phyloP scores from a whole-genome alignment of 495 filamentous ascomycete genomes.

The Aspergillus wentii region DNA sequence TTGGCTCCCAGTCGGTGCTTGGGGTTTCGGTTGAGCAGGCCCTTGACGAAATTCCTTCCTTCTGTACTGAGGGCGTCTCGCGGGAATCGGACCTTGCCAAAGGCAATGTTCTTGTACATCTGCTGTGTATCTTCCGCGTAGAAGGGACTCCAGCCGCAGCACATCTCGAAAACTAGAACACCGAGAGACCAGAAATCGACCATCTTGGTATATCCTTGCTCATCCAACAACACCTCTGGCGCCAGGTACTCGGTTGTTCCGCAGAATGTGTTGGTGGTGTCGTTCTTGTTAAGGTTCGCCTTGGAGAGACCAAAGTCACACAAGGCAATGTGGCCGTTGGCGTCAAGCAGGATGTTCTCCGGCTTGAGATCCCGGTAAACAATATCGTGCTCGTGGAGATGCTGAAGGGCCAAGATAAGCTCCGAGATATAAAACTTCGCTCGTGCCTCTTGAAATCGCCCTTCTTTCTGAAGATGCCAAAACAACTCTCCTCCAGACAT shows the following conservation, averaged over 20 bases:
- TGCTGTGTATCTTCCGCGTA: constrained; percentile 99
- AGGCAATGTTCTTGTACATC: constrained; percentile 99
- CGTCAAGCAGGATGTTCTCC: constrained; percentile 80
- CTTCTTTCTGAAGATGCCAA: constrained; percentile 98
- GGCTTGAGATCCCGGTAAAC: constrained; percentile 92
- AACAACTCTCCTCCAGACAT: constrained; percentile 99
- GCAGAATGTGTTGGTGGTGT: constrained; percentile 98
- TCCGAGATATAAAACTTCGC: constrained; percentile 99
- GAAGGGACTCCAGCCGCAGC: constrained; percentile 98
- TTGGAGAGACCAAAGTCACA: constrained; percentile 94
- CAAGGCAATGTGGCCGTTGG: constrained; percentile 79
- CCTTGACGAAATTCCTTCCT: constrained; percentile 96
- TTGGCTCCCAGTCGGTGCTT: constrained; percentile 90
- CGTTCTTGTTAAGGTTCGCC: constrained; percentile 91
- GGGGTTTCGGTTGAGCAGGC: constrained; percentile 92
- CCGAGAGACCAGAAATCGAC: constrained; percentile 99
- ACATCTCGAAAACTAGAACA: constrained; percentile 98
- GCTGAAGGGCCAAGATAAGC: constrained; percentile 89
- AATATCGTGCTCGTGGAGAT: constrained; percentile 94
- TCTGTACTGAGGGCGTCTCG: constrained; percentile 90
- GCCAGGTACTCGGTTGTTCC: constrained; percentile 97
- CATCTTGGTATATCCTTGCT: constrained; percentile 99
- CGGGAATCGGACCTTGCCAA: constrained; percentile 96
- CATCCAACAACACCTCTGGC: constrained; percentile 90
- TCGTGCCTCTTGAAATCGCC: constrained; percentile 87